Evolutionary conservation across 2,329 filamentous ascomycete genomes (phyloP), one percentile per base, ranked within the genome.

Genomic region (Simplicillium aogashimaense): DNA sequence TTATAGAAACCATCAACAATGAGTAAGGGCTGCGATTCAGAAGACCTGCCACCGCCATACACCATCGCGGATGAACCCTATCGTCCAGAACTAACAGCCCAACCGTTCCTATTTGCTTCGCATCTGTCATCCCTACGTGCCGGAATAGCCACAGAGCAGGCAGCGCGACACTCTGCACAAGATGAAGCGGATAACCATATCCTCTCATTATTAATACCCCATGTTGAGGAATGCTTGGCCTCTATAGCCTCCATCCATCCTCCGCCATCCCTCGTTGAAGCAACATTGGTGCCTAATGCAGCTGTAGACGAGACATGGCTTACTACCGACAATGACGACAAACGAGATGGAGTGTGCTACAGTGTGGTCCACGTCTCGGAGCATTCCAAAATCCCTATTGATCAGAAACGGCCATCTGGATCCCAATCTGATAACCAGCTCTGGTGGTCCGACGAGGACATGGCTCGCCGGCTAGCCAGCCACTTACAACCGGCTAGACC

Each of bases 381-480:
- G 29, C 29, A 30, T n/a, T 9, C 29, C 9, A 30, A 30, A 4
- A 55, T 67, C 1, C 18, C 10, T 3, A 43, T 44, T 18, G 39
- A 49, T 10, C 14, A 13, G 12, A 54, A 51, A 16, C 10, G 17
- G 32, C 41, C 29, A 38, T 41, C 17, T 35, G 50, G 43, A 1
- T 3, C 40, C 2, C 14, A 40, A 17, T 29, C 36, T 3, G 43
- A 43, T 9, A 37, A 25, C 7, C 34, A 46, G 3, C 58, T 64
- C 42, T 75, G 70, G 69, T 75, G 67, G 63, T 47, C 45, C 2
- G 67, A 74, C 36, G 67, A 67, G 41, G 53, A 50, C 2, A 61
- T 69, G 61, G 69, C 71, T 1, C 46, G 44, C 7, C 63, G 70
- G 1, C 50, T 75, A 10, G 69, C 69, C 10, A 54, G 47, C 4